These are phyloP conservation scores for Verticillium albo-atrum DNA, from an alignment of 2,329 filamentous ascomycete genomes.

Conservation along the genomic window DNA sequence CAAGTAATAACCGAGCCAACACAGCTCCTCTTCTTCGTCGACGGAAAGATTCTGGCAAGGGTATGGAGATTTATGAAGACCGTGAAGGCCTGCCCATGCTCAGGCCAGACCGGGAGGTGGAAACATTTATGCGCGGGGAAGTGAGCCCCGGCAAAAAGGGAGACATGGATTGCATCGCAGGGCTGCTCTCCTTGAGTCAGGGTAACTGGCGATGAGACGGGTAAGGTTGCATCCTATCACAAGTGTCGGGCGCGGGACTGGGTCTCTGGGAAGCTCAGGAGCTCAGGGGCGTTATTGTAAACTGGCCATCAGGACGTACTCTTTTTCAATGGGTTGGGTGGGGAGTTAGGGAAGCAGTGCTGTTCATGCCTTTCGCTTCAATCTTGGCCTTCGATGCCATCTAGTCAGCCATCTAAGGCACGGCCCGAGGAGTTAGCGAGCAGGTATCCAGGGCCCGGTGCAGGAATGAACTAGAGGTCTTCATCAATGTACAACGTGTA, in stretches of 20 bases:
- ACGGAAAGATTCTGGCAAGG: conserved; percentile 20
- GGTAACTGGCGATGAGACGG: conserved; percentile 72
- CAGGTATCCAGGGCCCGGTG: no score
- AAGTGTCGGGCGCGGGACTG: not conserved
- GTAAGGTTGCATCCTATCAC: no score
- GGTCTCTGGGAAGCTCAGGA: not conserved
- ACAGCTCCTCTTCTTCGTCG: conserved; percentile 32
- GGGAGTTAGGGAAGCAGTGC: no score
- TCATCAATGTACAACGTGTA: no score
- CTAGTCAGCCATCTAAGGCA: no score
- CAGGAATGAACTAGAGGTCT: no score
- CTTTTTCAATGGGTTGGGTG: not conserved
- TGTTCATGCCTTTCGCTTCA: no score
- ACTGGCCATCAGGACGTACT: not conserved
- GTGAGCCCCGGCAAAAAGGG: conserved; percentile 67
- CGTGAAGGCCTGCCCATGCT: conserved; percentile 19
- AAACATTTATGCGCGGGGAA: conserved; percentile 66
- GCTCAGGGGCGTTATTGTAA: not conserved
- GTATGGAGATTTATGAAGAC: conserved; percentile 51
- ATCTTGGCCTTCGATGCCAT: no score
- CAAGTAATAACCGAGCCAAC: conserved; percentile 30
- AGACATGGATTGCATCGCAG: conserved; percentile 85
- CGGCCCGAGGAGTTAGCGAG: no score
- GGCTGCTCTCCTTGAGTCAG: conserved; percentile 82
- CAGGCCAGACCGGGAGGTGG: conserved; percentile 53